Evolutionary conservation across 75 land plant genomes (phyloP).

Genomic region (Selaginella moellendorffii): DNA sequence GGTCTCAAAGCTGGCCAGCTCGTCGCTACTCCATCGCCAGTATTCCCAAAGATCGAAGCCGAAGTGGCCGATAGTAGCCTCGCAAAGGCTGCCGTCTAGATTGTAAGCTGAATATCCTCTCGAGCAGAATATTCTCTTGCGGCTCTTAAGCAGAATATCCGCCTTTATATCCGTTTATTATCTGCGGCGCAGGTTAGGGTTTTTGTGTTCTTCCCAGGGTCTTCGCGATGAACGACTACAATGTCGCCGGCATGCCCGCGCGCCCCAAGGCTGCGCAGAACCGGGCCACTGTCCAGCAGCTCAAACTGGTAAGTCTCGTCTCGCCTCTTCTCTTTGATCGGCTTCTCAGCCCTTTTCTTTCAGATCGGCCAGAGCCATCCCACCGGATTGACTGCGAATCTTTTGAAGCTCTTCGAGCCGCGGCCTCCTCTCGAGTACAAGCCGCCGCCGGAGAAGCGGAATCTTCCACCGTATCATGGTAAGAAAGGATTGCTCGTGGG

Average conservation of each 20-base stretch:
- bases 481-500: no score
- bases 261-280: constrained; percentile 86
- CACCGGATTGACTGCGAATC: constrained; percentile 76
- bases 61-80: background rate
- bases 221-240: constrained; percentile 65
- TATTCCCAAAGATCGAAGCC: constrained; percentile 66
- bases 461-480: constrained; percentile 69
- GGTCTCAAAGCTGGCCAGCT: constrained; percentile 72
- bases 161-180: background rate
- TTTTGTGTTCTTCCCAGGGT: background rate
- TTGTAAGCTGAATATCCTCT: background rate
- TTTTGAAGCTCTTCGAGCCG: constrained; percentile 92
- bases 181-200: constrained; percentile 2
- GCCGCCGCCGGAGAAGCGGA: constrained; percentile 87
- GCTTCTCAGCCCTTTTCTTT: constrained; percentile 14
- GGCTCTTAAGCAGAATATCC: background rate
- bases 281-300: constrained; percentile 80
- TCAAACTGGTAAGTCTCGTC: constrained; percentile 51
- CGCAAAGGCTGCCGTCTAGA: background rate
- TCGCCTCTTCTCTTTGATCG: constrained; percentile 39
- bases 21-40: constrained; percentile 65
- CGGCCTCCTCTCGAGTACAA: constrained; percentile 82
- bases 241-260: constrained; percentile 62
- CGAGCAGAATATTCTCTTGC: background rate
- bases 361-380: constrained; percentile 98